Base-by-base conservation (phyloP, 192 early-diverging fungal genomes). In the Lunasporangiospora selenospora region DNA sequence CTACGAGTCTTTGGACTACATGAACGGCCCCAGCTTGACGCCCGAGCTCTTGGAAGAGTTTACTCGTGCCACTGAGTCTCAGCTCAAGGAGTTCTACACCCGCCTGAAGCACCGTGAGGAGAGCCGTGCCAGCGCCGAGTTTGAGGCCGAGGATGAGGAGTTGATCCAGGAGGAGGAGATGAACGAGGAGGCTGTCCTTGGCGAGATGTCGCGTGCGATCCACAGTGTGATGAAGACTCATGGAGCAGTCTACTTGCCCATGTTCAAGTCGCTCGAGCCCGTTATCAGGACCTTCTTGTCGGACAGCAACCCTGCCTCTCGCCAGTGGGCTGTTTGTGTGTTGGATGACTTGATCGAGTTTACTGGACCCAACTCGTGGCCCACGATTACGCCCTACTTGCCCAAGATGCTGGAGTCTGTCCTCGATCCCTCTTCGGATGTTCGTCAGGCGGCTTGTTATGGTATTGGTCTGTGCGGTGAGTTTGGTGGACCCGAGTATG, bases 111-210 rank as follows among this genome's bases (percentile, higher is more conserved):
- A 88, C 46, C 89, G 95, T 51, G 88, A 88, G 69, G 90, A 85
- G 18, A 81, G 83, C 9, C 86, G 91, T 2, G 82, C 83, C 19
- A 88, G 85, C 43, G 83, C 83, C 26, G 96, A 98, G 71, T 88
- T 90, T 71, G 95, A 98, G 67, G 91, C 87, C 15, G 95, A 97
- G 63, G 94, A 96, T 60, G 98, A 98, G 62, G 95, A 98, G 62
- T 83, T 85, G 32, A 77, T 96, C 44, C 75, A 84, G 48, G 91
- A 90, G 62, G 96, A 98, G 43, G 91, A 94, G 65, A 84, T 80
- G 45, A 80, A 79, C 23, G 93, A 93, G 57, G 90, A 93, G 67
- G 87, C 88, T 62, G 83, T 94, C 53, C 61, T 99, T 32, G 86
- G 85, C 37, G 95, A 96, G 64, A 84, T 97, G 18, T 88, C 93